Base-by-base conservation (phyloP, 2,329 filamentous ascomycete species). In the Trichophyton verrucosum region DNA sequence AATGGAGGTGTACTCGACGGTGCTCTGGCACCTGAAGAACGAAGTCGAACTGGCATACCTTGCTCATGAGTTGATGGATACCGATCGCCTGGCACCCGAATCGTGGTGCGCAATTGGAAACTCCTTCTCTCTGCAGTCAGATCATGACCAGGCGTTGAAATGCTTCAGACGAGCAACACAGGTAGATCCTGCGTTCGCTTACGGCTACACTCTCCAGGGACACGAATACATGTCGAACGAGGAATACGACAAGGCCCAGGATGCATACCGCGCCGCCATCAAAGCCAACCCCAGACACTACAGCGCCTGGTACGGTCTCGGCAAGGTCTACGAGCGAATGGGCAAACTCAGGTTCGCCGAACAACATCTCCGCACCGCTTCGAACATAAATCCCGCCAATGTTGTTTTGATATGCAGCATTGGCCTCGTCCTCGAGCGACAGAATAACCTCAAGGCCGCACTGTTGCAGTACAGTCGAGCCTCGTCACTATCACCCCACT, bases 1-100 rank as follows among this genome's bases (percentile, higher is more conserved):
- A 69, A 96, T 97, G 91, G 94, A 99, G 71, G 86, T 97, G 40
- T 99, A 96, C 75, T 97, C 92, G 13, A 99, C 94, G 0, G 87
- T 95, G n/a, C 81, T 99, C n/a, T 99, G 95, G 94, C 91, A 96
- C 73, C 77, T 96, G 64, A 96, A 95, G 74, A 86, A 88, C 64
- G 92, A 96, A 70, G 88, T 91, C 0, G 89, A 96, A 63, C 80
- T 99, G 22, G 91, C 92, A 0, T 95, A 94, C 74, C 80, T 99
- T 30, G 90, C 92, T 0, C 92, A 97, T 69, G 89, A 95, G 68
- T 80, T 97, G 46, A 82, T 95, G 58, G 92, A 96, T 65, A 80
- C 88, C 15, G 88, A 91, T 62, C 94, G 91, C 76, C 81, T 94
- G 65, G 92, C 91, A 0, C 92, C 94, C 1, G 88, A 99, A 73